Evolutionary conservation across 148 eudicot species (phyloP).

Genomic region (Silene latifolia): DNA sequence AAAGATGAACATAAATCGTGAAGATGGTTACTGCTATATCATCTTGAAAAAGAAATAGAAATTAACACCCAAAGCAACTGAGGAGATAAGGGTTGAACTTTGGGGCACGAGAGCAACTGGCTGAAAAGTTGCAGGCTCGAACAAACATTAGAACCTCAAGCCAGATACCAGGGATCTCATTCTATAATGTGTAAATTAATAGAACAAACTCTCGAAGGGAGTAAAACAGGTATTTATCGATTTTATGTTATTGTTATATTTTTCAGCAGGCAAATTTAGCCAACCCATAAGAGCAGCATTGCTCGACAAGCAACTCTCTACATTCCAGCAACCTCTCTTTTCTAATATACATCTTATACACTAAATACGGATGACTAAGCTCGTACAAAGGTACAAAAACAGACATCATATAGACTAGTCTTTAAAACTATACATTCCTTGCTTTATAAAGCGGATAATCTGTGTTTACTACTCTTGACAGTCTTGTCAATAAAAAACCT

Average conservation of each 20-base stretch:
- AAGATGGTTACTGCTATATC: background rate
- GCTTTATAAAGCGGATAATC: background rate
- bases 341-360: background rate
- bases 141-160: background rate
- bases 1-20: background rate
- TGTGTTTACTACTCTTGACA: background rate
- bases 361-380: conserved; percentile 2
- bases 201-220: background rate
- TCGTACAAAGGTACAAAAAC: background rate
- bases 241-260: background rate
- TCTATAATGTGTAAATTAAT: background rate
- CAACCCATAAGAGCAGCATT: background rate
- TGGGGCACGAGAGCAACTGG: background rate
- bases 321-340: background rate
- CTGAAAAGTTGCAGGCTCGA: background rate
- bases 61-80: background rate
- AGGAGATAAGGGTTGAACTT: background rate
- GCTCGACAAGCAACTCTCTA: background rate
- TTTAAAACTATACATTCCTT: background rate
- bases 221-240: background rate
- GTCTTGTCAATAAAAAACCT: background rate
- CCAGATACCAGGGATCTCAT: background rate
- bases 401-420: background rate
- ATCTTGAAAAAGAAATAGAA: background rate
- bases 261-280: background rate